Base-by-base conservation (phyloP, 768 basidiomycete genomes). In the Tephrocybe rancida region DNA sequence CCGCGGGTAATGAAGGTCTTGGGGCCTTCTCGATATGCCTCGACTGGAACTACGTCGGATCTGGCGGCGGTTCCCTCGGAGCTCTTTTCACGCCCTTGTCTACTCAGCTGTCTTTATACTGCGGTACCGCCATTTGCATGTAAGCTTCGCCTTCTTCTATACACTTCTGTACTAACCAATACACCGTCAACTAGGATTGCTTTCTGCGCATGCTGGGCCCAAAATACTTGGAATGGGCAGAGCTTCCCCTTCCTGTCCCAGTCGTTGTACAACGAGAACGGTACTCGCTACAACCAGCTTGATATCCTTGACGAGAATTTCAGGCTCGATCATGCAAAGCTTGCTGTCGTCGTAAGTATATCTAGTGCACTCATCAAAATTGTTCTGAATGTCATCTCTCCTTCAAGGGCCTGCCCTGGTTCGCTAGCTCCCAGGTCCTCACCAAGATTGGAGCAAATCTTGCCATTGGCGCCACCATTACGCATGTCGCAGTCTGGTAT, bases 191-290 rank as follows among this genome's bases (percentile, higher is more conserved):
- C 43, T 38, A 77, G 76, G 38, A 71, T 78, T 41, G 61, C 76
- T 18, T 81, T 80, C 67, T 75, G 72, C 61, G 73, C 70, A 0
- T 70, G 67, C 42, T 80, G 74, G 35, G 65, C 74, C 10, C 73
- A 64, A 38, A 85, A 88, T 54, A 67, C 76, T 10, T 87, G 84
- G 85, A 65, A 79, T 41, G 78, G 77, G 1, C 77, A 82, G 60
- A 78, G 73, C 59, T 84, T 86, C 70, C 85, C 85, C 1, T 85
- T 85, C 68, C 65, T 83, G 14, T 77, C 78, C 2, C 82, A 83
- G 56, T 64, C 69, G 4, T 61, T 83, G 11, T 83, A 78, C 62
- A 75, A 78, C 56, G 71, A 78, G 59, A 80, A 84, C 41, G 57
- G 57, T 14, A 75, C 81, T 0, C 19, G 64, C 4, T 86, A 79